Conservation (phyloP, 2,329 filamentous ascomycete genomes). For the Thielaviopsis musarum region DNA sequence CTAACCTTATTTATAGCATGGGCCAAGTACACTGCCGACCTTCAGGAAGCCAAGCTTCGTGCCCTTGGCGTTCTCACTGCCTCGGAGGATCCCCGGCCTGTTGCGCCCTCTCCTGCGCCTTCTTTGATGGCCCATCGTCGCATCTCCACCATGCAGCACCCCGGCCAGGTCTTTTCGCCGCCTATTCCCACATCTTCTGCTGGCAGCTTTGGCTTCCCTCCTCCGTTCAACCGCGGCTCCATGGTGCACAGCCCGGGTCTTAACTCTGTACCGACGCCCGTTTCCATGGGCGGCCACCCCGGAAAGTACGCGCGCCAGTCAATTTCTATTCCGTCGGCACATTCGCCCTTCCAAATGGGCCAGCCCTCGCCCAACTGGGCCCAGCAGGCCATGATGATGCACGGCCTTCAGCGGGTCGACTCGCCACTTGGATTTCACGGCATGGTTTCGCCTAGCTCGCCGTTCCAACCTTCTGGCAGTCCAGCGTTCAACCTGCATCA, state of each 20-base stretch:
- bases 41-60: constrained; percentile 82
- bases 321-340: constrained; percentile 44
- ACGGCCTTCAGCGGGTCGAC: constrained; percentile 35
- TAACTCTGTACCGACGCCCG: constrained; percentile 53
- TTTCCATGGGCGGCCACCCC: constrained; percentile 44
- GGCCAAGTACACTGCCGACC: constrained; percentile 63
- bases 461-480: constrained; percentile 27
- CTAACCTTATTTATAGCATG: constrained; percentile 26
- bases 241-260: constrained; percentile 46
- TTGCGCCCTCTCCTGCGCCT: constrained; percentile 15
- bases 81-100: constrained; percentile 49
- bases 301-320: constrained; percentile 52
- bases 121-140: constrained; percentile 10
- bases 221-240: constrained; percentile 42
- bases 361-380: constrained; percentile 46
- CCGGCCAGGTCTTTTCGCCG: constrained; percentile 65
- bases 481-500: constrained; percentile 31
- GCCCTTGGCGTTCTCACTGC: constrained; percentile 76
- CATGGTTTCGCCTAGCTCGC: constrained; percentile 47
- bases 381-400: constrained; percentile 38
- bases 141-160: constrained; percentile 51
- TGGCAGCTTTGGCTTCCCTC: constrained; percentile 35
- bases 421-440: constrained; percentile 47
- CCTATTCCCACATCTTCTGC: constrained; percentile 57
- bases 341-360: constrained; percentile 51